Base-by-base conservation (phyloP, 2,329 filamentous ascomycete genomes). In the Aspergillus tubingensis region DNA sequence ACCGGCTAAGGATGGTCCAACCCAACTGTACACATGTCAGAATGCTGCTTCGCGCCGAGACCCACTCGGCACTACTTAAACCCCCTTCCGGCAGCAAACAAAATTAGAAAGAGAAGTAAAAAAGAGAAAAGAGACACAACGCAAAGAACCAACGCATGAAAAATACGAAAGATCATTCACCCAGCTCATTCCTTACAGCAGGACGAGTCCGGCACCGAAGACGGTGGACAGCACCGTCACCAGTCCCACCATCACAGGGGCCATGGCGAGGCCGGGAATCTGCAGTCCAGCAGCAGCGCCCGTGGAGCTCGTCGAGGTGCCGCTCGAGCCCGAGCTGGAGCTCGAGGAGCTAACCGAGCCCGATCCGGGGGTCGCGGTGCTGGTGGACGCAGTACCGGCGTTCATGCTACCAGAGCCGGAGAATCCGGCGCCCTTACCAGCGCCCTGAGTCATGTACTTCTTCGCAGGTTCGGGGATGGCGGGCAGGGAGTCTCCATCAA, bases 401-500 rank as follows among this genome's bases (percentile, higher is more conserved):
- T 81, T 79, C 77, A 87, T 85, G 62, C 80, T 84, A 32, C 86
- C 86, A 60, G 74, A 58, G 50, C 86, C 86, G 11, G 59, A 63
- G 64, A 88, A 83, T 69, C 86, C 86, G 25, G 78, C 78, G 4
- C 83, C 85, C 39, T 75, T 78, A 52, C 86, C 86, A 49, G 86
- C 85, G 67, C 86, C 86, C 6, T 82, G 73, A 61, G 79, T 80
- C 77, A 88, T 80, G 78, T 81, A 87, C 68, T 83, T 80, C 72
- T 78, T 73, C 21, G 85, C 85, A 38, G 79, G 80, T 4, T 75
- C 70, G 27, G 86, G 86, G 54, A 88, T 83, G 54, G 83, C 80
- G 38, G 86, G 86, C 15, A 88, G 83, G 17, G 72, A 68, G 63
- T 82, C 78, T 60, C 77, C 74, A 57, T 77, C 74, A 57, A 88